Evolutionary conservation across 2,329 filamentous ascomycete species (phyloP).

Genomic region (Penicillium capsulatum): DNA sequence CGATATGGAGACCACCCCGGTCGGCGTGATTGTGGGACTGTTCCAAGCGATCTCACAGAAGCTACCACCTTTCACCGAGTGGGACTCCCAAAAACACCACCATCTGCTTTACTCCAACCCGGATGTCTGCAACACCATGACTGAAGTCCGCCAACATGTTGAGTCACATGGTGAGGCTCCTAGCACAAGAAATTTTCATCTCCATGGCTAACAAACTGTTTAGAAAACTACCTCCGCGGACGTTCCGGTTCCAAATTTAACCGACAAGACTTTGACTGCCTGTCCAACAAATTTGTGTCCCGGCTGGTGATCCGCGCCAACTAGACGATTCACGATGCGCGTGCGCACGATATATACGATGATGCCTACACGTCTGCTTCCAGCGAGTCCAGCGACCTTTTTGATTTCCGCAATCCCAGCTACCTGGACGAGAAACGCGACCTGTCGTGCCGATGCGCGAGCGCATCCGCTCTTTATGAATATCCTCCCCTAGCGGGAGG

Average conservation of each 20-base stretch:
- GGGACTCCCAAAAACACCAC: constrained; percentile 88
- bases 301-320: constrained; percentile 95
- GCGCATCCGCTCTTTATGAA: constrained; percentile 12
- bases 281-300: constrained; percentile 96
- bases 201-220: constrained; percentile 37
- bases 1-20: constrained; percentile 94
- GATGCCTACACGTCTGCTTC: constrained; percentile 16
- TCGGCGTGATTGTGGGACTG: constrained; percentile 91
- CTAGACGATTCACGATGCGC: constrained; percentile 44
- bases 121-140: constrained; percentile 93
- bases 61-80: constrained; percentile 84
- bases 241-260: constrained; percentile 80
- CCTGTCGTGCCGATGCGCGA: constrained; percentile 23
- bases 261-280: constrained; percentile 84
- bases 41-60: constrained; percentile 99
- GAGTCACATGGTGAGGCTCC: constrained; percentile 79
- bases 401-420: constrained; percentile 15
- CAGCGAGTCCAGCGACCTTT: constrained; percentile 17
- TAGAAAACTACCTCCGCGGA: constrained; percentile 81
- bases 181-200: constrained; percentile 13
- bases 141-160: constrained; percentile 87
- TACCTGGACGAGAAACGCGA: constrained; percentile 30
- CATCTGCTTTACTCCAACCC: constrained; percentile 85
- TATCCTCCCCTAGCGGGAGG: constrained; percentile 14
- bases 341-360: constrained; percentile 23